phyloP scores from a whole-genome alignment of 2,329 filamentous ascomycete genomes.

The Tolypocladium ophioglossoides region DNA sequence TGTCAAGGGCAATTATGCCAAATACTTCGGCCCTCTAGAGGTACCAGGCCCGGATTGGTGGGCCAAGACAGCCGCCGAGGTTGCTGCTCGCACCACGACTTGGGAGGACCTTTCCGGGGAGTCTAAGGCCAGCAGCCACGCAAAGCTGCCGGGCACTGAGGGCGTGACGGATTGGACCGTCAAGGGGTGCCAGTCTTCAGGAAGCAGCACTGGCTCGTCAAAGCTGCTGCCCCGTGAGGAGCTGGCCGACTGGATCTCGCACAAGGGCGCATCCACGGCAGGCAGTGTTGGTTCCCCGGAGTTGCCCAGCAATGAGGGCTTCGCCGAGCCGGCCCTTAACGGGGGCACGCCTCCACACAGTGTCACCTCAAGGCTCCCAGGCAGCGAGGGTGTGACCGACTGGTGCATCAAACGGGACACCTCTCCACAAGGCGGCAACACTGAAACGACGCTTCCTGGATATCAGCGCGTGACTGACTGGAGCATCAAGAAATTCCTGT shows the following conservation, averaged over 20 bases:
- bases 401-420: neutral
- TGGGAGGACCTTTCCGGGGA: neutral
- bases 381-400: neutral
- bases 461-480: neutral
- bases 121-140: neutral
- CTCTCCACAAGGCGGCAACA: neutral
- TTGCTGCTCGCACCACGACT: neutral
- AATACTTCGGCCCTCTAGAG: constrained; percentile 9
- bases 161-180: neutral
- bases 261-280: neutral
- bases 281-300: neutral
- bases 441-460: neutral
- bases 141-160: neutral
- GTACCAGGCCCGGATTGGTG: neutral
- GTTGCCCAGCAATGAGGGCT: neutral
- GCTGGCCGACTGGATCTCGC: neutral
- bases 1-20: constrained; percentile 16
- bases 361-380: neutral
- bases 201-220: neutral
- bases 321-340: neutral
- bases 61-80: neutral
- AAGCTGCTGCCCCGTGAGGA: neutral
- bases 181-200: neutral
- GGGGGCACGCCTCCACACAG: neutral
- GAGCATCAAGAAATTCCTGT: neutral